phyloP scores from a whole-genome alignment of 1,139 yeast species.

The Taiozyma sp. region DNA sequence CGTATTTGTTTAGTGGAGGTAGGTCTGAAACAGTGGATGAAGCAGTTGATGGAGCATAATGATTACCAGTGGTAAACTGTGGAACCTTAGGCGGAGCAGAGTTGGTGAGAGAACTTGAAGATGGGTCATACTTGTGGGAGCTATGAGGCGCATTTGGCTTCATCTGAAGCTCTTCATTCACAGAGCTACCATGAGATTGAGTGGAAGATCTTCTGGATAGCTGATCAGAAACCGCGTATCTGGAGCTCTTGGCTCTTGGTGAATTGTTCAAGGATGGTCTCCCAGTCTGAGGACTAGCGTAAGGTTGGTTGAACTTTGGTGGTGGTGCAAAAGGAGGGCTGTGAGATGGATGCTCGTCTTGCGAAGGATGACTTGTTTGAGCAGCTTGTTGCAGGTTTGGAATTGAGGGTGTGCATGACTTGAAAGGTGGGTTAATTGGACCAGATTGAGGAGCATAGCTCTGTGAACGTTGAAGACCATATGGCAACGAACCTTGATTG shows the following conservation, averaged over 20 bases:
- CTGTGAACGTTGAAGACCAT: slow-evolving; percentile 1
- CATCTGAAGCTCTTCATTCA: slow-evolving; percentile 5
- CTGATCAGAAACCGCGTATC: slow-evolving; percentile 25
- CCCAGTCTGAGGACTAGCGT: background rate
- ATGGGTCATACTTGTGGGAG: background rate
- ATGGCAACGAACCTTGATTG: background rate
- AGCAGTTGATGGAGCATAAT: slow-evolving; percentile 4
- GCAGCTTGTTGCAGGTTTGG: slow-evolving; percentile 1
- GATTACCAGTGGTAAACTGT: slow-evolving; percentile 7
- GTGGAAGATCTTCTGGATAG: slow-evolving; percentile 20
- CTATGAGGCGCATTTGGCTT: background rate
- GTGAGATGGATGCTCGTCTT: background rate
- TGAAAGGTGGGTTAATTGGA: background rate
- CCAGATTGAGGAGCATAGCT: slow-evolving; percentile 4
- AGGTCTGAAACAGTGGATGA: background rate
- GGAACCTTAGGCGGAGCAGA: background rate
- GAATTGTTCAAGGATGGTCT: slow-evolving; percentile 1
- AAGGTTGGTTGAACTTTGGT: slow-evolving; percentile 2
- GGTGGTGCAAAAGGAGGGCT: background rate
- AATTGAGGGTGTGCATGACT: slow-evolving; percentile 4
- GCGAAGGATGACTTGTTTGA: background rate
- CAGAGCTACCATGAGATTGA: slow-evolving; percentile 10
- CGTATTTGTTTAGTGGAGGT: background rate
- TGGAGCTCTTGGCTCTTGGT: slow-evolving; percentile 17
- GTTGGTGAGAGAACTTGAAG: slow-evolving; percentile 1